Evolutionary conservation across 2,329 filamentous ascomycete species (phyloP), one percentile per base, ranked within the genome.

Genomic region (Neofusicoccum ribis): DNA sequence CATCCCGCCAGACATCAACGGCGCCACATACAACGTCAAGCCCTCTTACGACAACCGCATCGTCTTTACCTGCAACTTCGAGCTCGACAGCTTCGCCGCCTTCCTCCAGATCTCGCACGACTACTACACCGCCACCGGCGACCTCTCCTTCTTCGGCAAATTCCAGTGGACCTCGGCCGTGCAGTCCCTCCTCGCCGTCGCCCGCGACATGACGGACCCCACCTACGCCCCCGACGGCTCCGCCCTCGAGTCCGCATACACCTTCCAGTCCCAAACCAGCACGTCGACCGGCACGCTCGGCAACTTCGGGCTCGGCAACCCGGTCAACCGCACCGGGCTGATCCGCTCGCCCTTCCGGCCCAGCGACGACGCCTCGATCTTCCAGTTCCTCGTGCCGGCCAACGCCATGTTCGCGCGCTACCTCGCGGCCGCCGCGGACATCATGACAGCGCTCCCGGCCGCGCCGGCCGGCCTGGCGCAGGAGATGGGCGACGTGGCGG

Each of bases 371-470:
- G 69, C 79, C 0, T 83, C 80, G 4, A 82, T 83, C 54, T 84
- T 77, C 68, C 81, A 84, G 67, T 73, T 82, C 61, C 80, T 81
- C 71, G 80, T 84, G 20, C 81, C 82, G 0, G 74, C 79, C 62
- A 85, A 84, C 63, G 92, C 92, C 89, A 91, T 92, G 89, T 88
- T 92, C 69, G 83, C 88, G 36, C 79, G 84, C 20, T 90, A 88
- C 70, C 82, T 93, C 3, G 78, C 79, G 8, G 79, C 82, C 0
- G 78, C 84, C 0, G 80, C 82, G 15, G 73, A 79, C 6, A 87
- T 88, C 70, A 85, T 86, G 80, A 77, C 75, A 31, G 76, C 78
- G 58, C 76, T 88, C 36, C 76, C 79, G 76, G 83, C 70, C 71
- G 82, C 72, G 66, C 47, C 61, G 12, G 76, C 68, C 80, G 85